Base-by-base conservation (phyloP, 768 basidiomycete genomes). In the Daedaleopsis nitida region DNA sequence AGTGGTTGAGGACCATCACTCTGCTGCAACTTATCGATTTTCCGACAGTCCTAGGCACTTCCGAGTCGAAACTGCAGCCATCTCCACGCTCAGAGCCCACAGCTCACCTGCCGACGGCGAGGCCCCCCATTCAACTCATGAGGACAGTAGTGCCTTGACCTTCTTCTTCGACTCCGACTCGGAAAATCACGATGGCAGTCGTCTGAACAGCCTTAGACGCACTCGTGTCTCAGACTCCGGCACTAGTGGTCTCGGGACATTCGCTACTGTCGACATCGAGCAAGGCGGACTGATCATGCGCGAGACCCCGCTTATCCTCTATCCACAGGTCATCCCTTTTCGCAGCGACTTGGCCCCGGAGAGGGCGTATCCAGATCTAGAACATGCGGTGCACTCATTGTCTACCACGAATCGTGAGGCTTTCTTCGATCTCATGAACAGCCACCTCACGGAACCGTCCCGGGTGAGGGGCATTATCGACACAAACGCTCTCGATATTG, bases 301-400 rank as follows among this genome's bases (percentile, higher is more conserved):
- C 38, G 61, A 62, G 38, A 11, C 37, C 12, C 61, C 61, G 7
- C 43, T 62, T 5, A 16, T 62, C 17, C 44, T 62, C 4, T 57
- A 42, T n/a, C 61, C 61, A 5, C 53, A 58, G 27, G 27, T 56
- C 23, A 8, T 61, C 27, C 60, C 60, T 21, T 61, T 57, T 34
- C 51, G 39, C 34, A 34, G 48, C 3, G 17, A n/a, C 19, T 17
- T 10, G 6, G 27, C 38, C 16, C 48, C 47, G 4, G 32, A 12
- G 1, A 3, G 13, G 7, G 48, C 19, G 14, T 61, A 61, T 42
- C 54, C 60, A 8, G 60, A 61, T 21, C 42, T 61, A 2, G 49
- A 63, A 3, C 39, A 50, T 17, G 53, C 45, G 8, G 1, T 51
- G 0, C 11, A 8, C 6, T 21, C 23, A 10, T 27, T 63, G 47